phyloP scores from a whole-genome alignment of 2,329 filamentous ascomycete genomes.

The Botryotinia convoluta region DNA sequence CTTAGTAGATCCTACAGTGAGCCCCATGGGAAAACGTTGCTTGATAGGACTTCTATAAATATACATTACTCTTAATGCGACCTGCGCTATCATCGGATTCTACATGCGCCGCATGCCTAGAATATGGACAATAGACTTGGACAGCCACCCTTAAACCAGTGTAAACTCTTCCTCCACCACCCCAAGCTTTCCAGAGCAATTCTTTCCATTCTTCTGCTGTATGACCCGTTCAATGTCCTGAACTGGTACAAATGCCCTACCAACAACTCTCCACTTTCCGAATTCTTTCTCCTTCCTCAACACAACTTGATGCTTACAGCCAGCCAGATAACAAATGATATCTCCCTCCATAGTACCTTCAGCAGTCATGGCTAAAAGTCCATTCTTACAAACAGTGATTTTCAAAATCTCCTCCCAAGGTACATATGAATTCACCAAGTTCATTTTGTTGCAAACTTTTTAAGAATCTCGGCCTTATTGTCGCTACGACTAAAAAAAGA shows the following conservation, averaged over 20 bases:
- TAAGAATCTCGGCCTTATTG: not conserved
- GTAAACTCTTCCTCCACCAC: not conserved
- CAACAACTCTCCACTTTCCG: not conserved
- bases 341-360: not conserved
- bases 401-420: not conserved
- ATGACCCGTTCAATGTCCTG: not conserved
- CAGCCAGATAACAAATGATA: not conserved
- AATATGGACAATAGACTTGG: not conserved
- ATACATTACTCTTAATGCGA: not conserved
- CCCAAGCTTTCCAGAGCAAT: not conserved
- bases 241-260: not conserved
- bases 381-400: not conserved
- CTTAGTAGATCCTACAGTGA: not conserved
- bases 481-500: not conserved
- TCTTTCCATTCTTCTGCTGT: not conserved
- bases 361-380: not conserved
- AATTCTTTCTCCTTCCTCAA: not conserved
- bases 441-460: not conserved
- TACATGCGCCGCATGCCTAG: not conserved
- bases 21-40: too few relatives aligned
- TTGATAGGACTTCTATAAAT: too few relatives aligned
- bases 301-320: not conserved
- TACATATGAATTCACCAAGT: not conserved
- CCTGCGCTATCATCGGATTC: not conserved
- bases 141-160: not conserved